Conservation (phyloP, 1,139 yeast genomes). For the Yamadazyma triangularis region DNA sequence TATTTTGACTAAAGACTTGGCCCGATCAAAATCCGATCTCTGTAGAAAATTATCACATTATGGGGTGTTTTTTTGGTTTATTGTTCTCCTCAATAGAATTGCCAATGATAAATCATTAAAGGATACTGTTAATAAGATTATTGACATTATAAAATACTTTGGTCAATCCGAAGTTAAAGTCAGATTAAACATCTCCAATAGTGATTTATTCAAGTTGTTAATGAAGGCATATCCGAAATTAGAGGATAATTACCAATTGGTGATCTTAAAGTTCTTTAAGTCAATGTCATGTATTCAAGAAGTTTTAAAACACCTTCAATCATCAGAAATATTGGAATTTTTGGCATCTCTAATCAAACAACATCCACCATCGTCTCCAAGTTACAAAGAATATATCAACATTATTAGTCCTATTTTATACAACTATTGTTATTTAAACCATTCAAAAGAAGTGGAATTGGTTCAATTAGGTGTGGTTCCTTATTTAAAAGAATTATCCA, state of each 20-base stretch:
- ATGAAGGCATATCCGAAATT: slow-evolving; percentile 36
- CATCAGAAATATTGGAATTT: slow-evolving; percentile 42
- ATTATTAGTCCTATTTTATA: slow-evolving; percentile 42
- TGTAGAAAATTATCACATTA: slow-evolving; percentile 51
- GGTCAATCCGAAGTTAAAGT: slow-evolving; percentile 44
- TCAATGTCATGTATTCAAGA: slow-evolving; percentile 40
- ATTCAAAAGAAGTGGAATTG: slow-evolving; percentile 47
- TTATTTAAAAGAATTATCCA: slow-evolving; percentile 41
- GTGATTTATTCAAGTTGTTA: slow-evolving; percentile 43
- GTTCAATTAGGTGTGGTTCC: slow-evolving; percentile 54
- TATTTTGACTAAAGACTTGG: slow-evolving; percentile 39
- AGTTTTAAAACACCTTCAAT: slow-evolving; percentile 28
- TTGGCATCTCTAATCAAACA: slow-evolving; percentile 26
- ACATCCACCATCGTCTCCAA: slow-evolving; percentile 22
- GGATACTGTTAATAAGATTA: slow-evolving; percentile 24
- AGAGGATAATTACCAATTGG: slow-evolving; percentile 27
- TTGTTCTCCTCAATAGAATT: slow-evolving; percentile 36
- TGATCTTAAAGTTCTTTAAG: slow-evolving; percentile 38
- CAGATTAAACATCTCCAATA: slow-evolving; percentile 33
- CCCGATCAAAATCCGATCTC: slow-evolving; percentile 47
- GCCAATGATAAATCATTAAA: slow-evolving; percentile 12
- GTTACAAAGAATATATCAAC: slow-evolving; percentile 40
- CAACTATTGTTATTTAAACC: slow-evolving; percentile 58
- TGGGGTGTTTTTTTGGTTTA: slow-evolving; percentile 48
- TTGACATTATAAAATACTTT: slow-evolving; percentile 37